Conservation (phyloP, 2,329 filamentous ascomycete genomes). For the Didymella glomerata region DNA sequence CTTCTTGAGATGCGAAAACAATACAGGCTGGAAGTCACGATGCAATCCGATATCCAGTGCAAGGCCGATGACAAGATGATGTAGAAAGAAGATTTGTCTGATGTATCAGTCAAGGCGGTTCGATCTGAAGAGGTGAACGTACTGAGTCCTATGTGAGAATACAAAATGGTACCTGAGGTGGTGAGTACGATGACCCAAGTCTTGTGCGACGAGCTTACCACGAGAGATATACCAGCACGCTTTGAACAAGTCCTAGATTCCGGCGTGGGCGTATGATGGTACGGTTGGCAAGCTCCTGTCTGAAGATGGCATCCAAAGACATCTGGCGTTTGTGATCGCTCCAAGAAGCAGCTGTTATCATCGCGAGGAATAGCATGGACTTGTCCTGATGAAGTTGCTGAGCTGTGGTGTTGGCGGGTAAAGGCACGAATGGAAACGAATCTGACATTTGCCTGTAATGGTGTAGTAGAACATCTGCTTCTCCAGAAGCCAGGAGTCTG, state of each 20-base stretch:
- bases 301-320: constrained; percentile 39
- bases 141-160: constrained; percentile 49
- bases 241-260: constrained; percentile 44
- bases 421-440: constrained; percentile 45
- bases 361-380: constrained; percentile 46
- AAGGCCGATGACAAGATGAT: constrained; percentile 43
- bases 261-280: constrained; percentile 42
- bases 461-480: constrained; percentile 39
- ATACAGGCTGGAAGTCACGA: constrained; percentile 27
- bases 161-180: constrained; percentile 45
- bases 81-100: constrained; percentile 39
- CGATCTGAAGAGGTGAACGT: constrained; percentile 5
- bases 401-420: constrained; percentile 26
- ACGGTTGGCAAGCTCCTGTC: constrained; percentile 44
- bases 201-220: constrained; percentile 31
- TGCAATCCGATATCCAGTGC: constrained; percentile 46
- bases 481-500: constrained; percentile 29
- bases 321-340: constrained; percentile 38
- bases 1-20: constrained; percentile 17
- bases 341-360: constrained; percentile 42
- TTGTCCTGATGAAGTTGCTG: constrained; percentile 32
- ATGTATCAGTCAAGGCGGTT: not conserved
- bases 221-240: constrained; percentile 46
- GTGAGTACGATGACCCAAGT: not conserved
- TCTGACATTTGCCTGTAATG: constrained; percentile 42